Base-by-base conservation (phyloP, 495 filamentous ascomycete genomes). In the Darksidea phi region DNA sequence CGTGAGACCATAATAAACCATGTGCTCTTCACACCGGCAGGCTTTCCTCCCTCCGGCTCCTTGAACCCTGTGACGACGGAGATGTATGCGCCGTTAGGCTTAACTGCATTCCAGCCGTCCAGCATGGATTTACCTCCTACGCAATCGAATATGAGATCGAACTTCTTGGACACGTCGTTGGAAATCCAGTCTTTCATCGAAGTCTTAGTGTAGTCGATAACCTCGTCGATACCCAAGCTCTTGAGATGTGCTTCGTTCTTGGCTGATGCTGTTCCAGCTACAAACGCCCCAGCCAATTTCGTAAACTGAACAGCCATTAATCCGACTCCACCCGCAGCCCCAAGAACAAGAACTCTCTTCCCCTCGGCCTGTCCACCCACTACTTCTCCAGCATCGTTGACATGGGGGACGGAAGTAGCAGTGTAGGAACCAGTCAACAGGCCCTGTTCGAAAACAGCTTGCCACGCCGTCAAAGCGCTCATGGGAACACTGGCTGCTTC, bases 231-330 rank as follows among this genome's bases (percentile, higher is more conserved):
- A 0, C 81, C 82, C 13, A 83, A 51, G 0, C 24, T 46, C 45
- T 56, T 64, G 34, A 84, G 76, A 43, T 79, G 61, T 8, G 64
- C 71, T 0, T 67, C 60, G 65, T 78, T 80, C 26, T 70, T 68
- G 7, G 72, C 23, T 6, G 77, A 73, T 13, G 63, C 48, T 26
- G 74, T 72, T 1, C 72, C 76, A 37, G 63, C 75, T 12, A 83
- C 67, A 18, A 75, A 74, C 15, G 75, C 72, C 3, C 76, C 79
- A 0, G 75, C 71, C 28, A 78, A 52, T 42, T 61, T 72, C 7
- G 79, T 82, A 41, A 87, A 66, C 70, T 85, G 84, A 57, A 81
- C 73, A 12, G 78, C 70, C 80, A 81, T 82, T 17, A 76, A 70
- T 3, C 84, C 84, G 0, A 84, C 79, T 0, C 79, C 80, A 2